Base-by-base conservation (phyloP, 352 stramenopile genomes). In the Phytophthora vignae region DNA sequence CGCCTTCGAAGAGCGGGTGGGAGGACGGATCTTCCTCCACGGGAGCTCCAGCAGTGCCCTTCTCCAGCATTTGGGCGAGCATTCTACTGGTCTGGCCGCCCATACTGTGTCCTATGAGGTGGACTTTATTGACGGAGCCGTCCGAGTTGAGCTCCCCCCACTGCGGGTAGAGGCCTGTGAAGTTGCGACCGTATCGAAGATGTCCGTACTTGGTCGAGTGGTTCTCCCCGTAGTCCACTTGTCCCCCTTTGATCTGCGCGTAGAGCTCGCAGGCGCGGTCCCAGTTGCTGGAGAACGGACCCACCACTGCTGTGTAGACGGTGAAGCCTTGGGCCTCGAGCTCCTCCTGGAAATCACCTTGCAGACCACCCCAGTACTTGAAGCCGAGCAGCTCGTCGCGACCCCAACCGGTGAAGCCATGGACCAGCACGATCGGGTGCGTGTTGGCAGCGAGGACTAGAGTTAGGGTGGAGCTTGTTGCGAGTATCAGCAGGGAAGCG, bases 31-130 rank as follows among this genome's bases (percentile, higher is more conserved):
- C 29, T 33, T 83, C 69, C 0, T 53, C 65, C 38, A 46, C 38
- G 14, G 38, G 38, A 0, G 82, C 71, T 7, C 78, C 79, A 19
- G 56, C 66, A 6, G 53, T 76, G 4, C 84, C 84, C 9, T 87
- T 74, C 22, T 64, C 56, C 1, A 91, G 71, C 17, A 91, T 31
- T 61, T 90, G 76, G 1, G 83, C 44, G n/a, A 91, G 71, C 81
- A 89, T 91, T 19, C 84, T 76, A 21, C 88, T 79, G 27, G 84
- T 91, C 67, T 83, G 74, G n/a, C 84, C 84, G n/a, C 84, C 84
- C 84, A 91, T 91, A 33, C 75, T 86, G 82, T 91, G 84, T 22
- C 84, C 84, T 10, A 91, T 46, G 22, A 91, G 53, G 56, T 91
- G 83, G 8, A 91, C 50, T 55, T 86, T 88, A 58, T 88, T 81